Percentiles rank a stretch among this genome's conserved stretches.
Conservation (phyloP, 306 rosid species). For the Notholithocarpus densiflorus region DNA sequence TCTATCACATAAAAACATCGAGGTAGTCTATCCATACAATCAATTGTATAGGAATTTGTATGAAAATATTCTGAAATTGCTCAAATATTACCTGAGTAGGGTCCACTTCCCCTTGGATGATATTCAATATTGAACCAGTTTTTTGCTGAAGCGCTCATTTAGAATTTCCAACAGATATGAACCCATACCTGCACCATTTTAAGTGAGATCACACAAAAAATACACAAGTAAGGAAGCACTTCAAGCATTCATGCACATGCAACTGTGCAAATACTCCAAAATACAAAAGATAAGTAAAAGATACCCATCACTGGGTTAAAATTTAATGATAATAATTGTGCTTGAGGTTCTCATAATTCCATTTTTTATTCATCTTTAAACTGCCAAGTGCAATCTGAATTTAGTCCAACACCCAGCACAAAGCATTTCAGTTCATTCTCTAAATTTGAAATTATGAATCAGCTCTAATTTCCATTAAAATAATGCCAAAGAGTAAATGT, state of each 20-base stretch:
- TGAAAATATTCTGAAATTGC: too few species aligned
- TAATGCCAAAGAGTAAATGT: background rate
- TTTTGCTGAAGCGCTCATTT: too few species aligned
- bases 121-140: too few species aligned
- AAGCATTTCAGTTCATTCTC: background rate
- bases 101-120: too few species aligned
- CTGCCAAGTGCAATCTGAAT: background rate
- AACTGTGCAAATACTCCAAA: constrained; percentile 4
- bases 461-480: background rate
- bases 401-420: background rate
- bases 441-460: constrained; percentile 3
- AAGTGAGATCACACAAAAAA: constrained; percentile 9
- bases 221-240: constrained; percentile 6
- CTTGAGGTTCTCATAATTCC: background rate
- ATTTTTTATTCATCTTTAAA: background rate
- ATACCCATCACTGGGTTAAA: background rate
- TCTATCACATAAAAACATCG: too few species aligned
- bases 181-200: constrained; percentile 37
- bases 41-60: too few species aligned
- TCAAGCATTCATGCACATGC: constrained; percentile 10
- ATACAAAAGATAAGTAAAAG: constrained; percentile 9
- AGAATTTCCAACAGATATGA: too few species aligned
- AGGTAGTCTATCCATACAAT: too few species aligned
- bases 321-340: background rate
- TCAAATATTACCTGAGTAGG: too few species aligned